These are phyloP conservation scores for Aquanectria penicillioides DNA, from an alignment of 2,329 filamentous ascomycete genomes.

Conservation along the genomic window DNA sequence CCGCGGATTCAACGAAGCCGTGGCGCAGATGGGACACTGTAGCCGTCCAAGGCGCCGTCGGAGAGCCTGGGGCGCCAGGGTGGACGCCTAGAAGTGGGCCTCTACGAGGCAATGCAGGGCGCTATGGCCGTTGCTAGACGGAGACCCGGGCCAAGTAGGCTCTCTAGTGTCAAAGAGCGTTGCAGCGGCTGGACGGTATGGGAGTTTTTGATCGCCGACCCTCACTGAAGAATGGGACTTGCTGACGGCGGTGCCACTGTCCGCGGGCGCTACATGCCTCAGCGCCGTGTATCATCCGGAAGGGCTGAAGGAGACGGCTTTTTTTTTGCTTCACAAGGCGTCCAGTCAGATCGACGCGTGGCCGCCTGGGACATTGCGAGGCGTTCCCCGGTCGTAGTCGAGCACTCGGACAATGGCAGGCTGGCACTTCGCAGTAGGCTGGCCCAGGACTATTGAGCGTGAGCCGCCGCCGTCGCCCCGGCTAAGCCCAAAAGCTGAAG, in stretches of 20 bases:
- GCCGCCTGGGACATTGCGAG: constrained; percentile 3
- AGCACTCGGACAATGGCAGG: background rate
- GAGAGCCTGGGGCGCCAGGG: background rate
- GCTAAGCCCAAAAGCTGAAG: constrained; percentile 6
- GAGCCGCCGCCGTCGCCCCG: constrained; percentile 5
- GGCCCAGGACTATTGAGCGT: background rate
- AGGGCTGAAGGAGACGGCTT: background rate
- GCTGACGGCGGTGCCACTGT: background rate
- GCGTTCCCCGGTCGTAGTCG: background rate
- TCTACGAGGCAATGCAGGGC: constrained; percentile 1
- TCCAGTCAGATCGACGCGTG: constrained; percentile 1
- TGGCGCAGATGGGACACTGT: background rate
- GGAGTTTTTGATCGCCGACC: background rate
- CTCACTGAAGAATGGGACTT: background rate
- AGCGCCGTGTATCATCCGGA: background rate
- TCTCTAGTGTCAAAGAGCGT: too few relatives aligned
- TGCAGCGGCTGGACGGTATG: too few relatives aligned
- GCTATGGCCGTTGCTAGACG: background rate
- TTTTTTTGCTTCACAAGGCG: background rate
- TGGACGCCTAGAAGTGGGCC: constrained; percentile 1
- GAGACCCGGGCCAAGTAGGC: too few relatives aligned
- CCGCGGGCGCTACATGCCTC: constrained; percentile 1
- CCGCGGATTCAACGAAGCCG: background rate
- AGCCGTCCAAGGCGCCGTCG: background rate
- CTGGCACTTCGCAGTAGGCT: background rate